phyloP scores from a whole-genome alignment of 2,329 filamentous ascomycete species.

The Xylaria sp. region DNA sequence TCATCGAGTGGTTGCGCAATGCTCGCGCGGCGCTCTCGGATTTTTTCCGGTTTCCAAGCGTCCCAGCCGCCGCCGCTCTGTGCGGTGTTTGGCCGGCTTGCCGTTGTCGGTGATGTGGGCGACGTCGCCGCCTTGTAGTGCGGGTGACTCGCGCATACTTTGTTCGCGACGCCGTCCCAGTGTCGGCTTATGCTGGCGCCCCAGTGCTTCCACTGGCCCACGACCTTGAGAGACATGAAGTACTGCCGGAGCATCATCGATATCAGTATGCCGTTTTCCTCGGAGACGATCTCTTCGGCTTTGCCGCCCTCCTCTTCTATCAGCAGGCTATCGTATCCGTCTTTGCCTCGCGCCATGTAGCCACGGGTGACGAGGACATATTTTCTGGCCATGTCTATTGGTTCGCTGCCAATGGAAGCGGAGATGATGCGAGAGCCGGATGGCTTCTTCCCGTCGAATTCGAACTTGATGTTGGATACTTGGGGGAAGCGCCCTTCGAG shows the following conservation, averaged over 20 bases:
- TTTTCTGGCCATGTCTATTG: slow-evolving; percentile 69
- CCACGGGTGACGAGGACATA: slow-evolving; percentile 84
- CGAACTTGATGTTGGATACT: slow-evolving; percentile 83
- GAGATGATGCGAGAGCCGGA: slow-evolving; percentile 71
- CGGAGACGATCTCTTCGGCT: slow-evolving; percentile 81
- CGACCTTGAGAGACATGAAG: slow-evolving; percentile 84
- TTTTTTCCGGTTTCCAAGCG: slow-evolving; percentile 52
- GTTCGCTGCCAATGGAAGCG: slow-evolving; percentile 68
- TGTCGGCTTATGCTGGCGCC: slow-evolving; percentile 70
- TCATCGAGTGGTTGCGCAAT: slow-evolving; percentile 54
- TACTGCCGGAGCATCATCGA: slow-evolving; percentile 90
- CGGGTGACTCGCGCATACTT: slow-evolving; percentile 65
- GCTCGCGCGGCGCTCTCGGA: slow-evolving; percentile 51
- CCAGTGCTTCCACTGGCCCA: slow-evolving; percentile 83
- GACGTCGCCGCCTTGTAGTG: slow-evolving; percentile 47
- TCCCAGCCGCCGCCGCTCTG: slow-evolving; percentile 50
- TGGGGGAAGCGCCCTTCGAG: slow-evolving; percentile 88
- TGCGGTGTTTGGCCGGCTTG: slow-evolving; percentile 3
- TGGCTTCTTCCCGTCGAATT: slow-evolving; percentile 73
- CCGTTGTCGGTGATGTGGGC: slow-evolving; percentile 31
- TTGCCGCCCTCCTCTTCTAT: slow-evolving; percentile 79
- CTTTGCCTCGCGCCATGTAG: slow-evolving; percentile 90
- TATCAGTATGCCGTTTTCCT: slow-evolving; percentile 88
- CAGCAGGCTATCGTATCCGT: slow-evolving; percentile 83
- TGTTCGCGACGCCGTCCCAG: slow-evolving; percentile 73